Evolutionary conservation across 2,329 filamentous ascomycete genomes (phyloP).

Genomic region (Colletotrichum sansevieriae): DNA sequence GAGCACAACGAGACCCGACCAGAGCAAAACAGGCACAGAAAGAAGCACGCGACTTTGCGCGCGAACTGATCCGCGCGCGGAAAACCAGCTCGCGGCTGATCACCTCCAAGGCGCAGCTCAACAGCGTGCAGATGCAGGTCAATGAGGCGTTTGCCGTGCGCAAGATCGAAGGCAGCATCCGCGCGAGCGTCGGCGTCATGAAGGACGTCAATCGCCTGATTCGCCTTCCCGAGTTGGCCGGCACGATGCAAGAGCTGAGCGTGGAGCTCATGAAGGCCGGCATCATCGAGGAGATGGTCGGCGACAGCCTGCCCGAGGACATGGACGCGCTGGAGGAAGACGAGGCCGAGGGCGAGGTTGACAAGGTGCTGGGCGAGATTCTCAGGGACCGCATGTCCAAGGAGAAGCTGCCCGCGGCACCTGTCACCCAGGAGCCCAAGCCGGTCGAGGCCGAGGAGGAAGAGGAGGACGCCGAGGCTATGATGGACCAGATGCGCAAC

Average conservation of each 20-base stretch:
- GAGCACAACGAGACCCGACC: slow-evolving; percentile 83
- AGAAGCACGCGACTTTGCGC: slow-evolving; percentile 89
- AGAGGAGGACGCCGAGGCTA: slow-evolving; percentile 88
- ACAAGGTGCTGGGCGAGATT: slow-evolving; percentile 92
- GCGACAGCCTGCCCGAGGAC: slow-evolving; percentile 84
- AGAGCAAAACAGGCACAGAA: slow-evolving; percentile 82
- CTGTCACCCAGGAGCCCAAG: slow-evolving; percentile 65
- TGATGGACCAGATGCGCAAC: slow-evolving; percentile 94
- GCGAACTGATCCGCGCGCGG: slow-evolving; percentile 86
- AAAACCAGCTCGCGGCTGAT: slow-evolving; percentile 80
- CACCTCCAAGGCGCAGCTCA: slow-evolving; percentile 91
- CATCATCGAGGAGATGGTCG: slow-evolving; percentile 98
- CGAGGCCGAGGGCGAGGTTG: slow-evolving; percentile 84
- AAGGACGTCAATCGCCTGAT: slow-evolving; percentile 93
- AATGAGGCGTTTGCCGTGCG: slow-evolving; percentile 95
- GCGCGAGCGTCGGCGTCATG: slow-evolving; percentile 91
- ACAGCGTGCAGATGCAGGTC: slow-evolving; percentile 96
- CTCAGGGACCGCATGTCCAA: slow-evolving; percentile 81
- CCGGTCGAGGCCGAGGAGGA: slow-evolving; percentile 67
- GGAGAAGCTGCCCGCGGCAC: slow-evolving; percentile 69
- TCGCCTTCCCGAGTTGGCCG: slow-evolving; percentile 85
- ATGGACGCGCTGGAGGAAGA: slow-evolving; percentile 78
- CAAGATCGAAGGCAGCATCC: slow-evolving; percentile 94
- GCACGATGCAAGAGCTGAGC: slow-evolving; percentile 89
- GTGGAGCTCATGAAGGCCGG: slow-evolving; percentile 93